A percentile compares a stretch with the other conserved stretches of the same genome.
phyloP scores from a whole-genome alignment of 176 grass and related monocot species.

The Oryza meridionalis region DNA sequence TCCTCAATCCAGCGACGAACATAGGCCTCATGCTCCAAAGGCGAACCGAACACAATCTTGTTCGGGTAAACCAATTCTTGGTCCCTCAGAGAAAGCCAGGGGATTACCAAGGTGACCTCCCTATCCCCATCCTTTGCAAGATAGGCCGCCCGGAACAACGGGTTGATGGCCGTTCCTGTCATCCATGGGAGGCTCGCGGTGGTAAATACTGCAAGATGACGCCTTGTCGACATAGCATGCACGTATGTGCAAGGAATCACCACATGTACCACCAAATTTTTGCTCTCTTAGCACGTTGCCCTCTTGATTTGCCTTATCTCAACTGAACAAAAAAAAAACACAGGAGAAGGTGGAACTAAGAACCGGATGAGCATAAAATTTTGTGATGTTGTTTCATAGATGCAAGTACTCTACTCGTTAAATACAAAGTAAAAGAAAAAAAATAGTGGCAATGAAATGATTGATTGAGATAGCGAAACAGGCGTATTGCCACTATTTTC shows the following conservation, averaged over 20 bases:
- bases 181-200: slow-evolving; percentile 95
- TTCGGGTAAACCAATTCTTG: slow-evolving; percentile 87
- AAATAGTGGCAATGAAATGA: not conserved
- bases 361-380: not conserved
- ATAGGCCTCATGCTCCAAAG: slow-evolving; percentile 77
- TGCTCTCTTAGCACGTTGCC: not conserved
- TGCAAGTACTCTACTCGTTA: not conserved
- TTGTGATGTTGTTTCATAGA: not conserved
- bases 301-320: not conserved
- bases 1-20: slow-evolving; percentile 78
- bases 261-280: not conserved
- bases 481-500: no score
- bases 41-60: slow-evolving; percentile 58
- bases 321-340: not conserved
- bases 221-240: slow-evolving; percentile 48
- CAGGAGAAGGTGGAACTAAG: not conserved
- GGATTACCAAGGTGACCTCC: slow-evolving; percentile 84
- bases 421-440: not conserved
- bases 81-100: slow-evolving; percentile 78
- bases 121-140: slow-evolving; percentile 62
- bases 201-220: slow-evolving; percentile 89
- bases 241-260: not conserved
- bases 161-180: slow-evolving; percentile 91
- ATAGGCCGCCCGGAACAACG: slow-evolving; percentile 71
- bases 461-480: not conserved